Evolutionary conservation across 2,329 filamentous ascomycete species (phyloP), one percentile per base, ranked within the genome.

Genomic region (Cercospora sp.): DNA sequence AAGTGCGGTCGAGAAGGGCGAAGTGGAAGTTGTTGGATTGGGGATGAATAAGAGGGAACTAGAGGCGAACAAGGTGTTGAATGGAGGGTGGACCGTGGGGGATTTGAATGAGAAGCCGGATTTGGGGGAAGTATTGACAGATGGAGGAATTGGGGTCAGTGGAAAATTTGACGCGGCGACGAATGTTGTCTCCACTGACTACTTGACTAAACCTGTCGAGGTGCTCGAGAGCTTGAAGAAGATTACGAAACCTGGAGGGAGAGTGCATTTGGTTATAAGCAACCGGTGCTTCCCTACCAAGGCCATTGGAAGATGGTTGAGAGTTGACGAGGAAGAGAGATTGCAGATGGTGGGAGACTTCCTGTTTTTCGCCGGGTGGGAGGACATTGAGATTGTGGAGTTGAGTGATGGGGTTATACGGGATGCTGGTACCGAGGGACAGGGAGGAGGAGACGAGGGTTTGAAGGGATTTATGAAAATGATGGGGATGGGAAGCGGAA

Each of bases 241-340:
- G 5, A 77, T 77, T 8, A 82, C 81, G 18, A 82, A 78, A 4
- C 68, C 73, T 1, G 82, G 81, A 1, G 84, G 83, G 0, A 80
- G 63, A 1, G 79, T 86, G n/a, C 84, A 87, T 76, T 73, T 87
- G 58, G 79, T 80, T 0, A 81, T 86, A 48, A 83, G 81, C 30
- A 84, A 86, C 73, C 80, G 84, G 3, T 86, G 83, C 72, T 86
- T 86, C 70, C 83, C 84, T 0, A 84, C 82, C 1, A 87, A 87
- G 71, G 84, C 81, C 1, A 80, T 86, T 5, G 77, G 76, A 26
- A 75, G 81, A 18, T 87, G 84, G 85, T 74, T 85, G 72, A 73
- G 77, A 63, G 74, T 84, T 30, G 71, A 75, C 61, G 83, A 85
- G 69, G 78, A 79, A 59, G 80, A 84, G 71, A 78, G 83, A 60